A percentile compares a stretch with the other conserved stretches of the same genome.
phyloP scores from a whole-genome alignment of 768 basidiomycete genomes.

The Daedaleopsis nitida region DNA sequence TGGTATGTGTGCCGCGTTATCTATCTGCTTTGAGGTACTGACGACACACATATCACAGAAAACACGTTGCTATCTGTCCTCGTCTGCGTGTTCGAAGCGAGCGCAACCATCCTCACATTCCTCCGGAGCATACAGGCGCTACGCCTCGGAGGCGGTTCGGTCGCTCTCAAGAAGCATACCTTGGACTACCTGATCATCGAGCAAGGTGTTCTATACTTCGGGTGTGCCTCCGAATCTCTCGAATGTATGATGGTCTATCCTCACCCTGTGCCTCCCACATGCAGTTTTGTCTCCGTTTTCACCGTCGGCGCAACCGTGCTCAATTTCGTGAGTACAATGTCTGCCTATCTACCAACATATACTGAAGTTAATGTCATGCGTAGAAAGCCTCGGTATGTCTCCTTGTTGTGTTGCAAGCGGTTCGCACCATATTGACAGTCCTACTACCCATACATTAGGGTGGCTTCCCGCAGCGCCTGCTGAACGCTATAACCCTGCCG shows the following conservation, averaged over 20 bases:
- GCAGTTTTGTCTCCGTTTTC: slow-evolving; percentile 14
- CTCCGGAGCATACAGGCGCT: slow-evolving; percentile 22
- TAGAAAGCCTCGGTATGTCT: no score
- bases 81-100: slow-evolving; percentile 24
- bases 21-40: not conserved
- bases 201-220: slow-evolving; percentile 10
- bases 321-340: slow-evolving; percentile 14
- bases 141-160: not conserved
- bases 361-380: no score
- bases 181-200: slow-evolving; percentile 14
- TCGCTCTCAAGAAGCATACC: slow-evolving; percentile 1
- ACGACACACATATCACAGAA: slow-evolving; percentile 7
- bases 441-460: not conserved
- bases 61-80: slow-evolving; percentile 23
- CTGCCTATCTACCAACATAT: no score
- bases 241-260: no score
- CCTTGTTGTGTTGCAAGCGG: no score
- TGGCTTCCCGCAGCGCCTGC: slow-evolving; percentile 17
- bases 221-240: not conserved
- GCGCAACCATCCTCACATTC: slow-evolving; percentile 19
- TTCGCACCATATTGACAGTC: no score
- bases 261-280: not conserved
- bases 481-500: slow-evolving; percentile 21
- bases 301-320: slow-evolving; percentile 18
- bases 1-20: no score